Percentiles rank a stretch among this genome's conserved stretches.
Evolutionary conservation across 148 eudicot species (phyloP).

Genomic region (Hydrangea macrophylla): DNA sequence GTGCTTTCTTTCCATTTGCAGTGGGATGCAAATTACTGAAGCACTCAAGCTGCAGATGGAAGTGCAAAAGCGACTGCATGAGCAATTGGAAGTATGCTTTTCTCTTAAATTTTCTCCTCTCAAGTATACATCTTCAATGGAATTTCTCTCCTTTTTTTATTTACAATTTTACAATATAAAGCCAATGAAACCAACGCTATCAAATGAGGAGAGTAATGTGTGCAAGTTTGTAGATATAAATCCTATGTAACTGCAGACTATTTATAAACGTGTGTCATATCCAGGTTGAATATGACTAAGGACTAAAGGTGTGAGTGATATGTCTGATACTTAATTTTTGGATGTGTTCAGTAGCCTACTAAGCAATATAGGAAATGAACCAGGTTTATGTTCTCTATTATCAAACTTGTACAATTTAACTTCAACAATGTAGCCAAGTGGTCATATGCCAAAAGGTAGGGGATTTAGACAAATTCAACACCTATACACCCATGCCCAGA

Average conservation of each 20-base stretch:
- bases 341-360: not conserved
- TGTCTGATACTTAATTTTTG: not conserved
- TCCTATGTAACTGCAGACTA: no score
- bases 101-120: not conserved
- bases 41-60: conserved; percentile 63
- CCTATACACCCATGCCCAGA: not conserved
- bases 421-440: not conserved
- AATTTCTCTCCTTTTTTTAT: not conserved
- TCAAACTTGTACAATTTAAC: no score
- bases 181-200: not conserved
- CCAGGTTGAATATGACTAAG: not conserved
- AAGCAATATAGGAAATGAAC: not conserved
- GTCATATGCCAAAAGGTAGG: not conserved
- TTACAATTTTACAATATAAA: not conserved
- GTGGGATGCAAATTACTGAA: conserved; percentile 53
- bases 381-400: not conserved
- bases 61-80: conserved; percentile 59
- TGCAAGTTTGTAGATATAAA: not conserved
- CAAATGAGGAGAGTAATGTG: not conserved
- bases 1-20: conserved; percentile 12
- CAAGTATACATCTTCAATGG: not conserved
- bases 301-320: not conserved
- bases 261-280: not conserved
- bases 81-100: conserved; percentile 54
- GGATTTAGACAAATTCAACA: not conserved